phyloP scores from a whole-genome alignment of 305 asterid species.

The Ilex paraguariensis region DNA sequence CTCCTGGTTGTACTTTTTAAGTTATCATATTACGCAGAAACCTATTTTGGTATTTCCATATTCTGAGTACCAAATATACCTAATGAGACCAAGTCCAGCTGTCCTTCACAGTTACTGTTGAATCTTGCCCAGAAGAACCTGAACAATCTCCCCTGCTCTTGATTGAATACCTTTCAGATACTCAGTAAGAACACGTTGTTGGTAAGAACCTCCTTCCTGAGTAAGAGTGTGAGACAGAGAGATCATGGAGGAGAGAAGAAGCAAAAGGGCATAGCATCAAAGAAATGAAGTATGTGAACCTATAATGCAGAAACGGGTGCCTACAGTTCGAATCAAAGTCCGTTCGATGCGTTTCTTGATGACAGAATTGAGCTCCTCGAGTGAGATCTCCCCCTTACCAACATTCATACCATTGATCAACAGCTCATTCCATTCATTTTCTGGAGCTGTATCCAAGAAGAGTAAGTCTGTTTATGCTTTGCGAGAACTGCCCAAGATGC shows the following conservation, averaged over 20 bases:
- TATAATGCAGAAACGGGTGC: slow-evolving; percentile 1
- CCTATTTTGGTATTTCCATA: too few species aligned
- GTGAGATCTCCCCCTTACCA: slow-evolving; percentile 73
- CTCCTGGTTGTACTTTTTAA: too few species aligned
- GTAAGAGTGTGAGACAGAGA: background rate
- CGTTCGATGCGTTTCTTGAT: slow-evolving; percentile 82
- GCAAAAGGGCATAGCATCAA: too few species aligned
- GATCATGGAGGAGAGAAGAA: too few species aligned
- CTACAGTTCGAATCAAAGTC: slow-evolving; percentile 79
- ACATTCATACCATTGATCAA: slow-evolving; percentile 55
- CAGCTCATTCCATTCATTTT: slow-evolving; percentile 72
- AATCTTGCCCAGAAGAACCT: slow-evolving; percentile 45
- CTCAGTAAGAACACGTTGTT: slow-evolving; percentile 82
- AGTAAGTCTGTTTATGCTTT: background rate
- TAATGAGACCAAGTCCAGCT: too few species aligned
- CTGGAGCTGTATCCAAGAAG: slow-evolving; percentile 56
- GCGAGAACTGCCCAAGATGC: too few species aligned
- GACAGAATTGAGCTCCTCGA: slow-evolving; percentile 55
- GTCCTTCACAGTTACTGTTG: slow-evolving; percentile 6
- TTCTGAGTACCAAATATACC: too few species aligned
- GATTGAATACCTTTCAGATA: slow-evolving; percentile 83
- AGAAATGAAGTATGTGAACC: too few species aligned
- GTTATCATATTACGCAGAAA: too few species aligned
- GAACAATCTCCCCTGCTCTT: slow-evolving; percentile 57
- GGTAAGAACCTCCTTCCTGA: slow-evolving; percentile 94